Evolutionary conservation across 2,329 filamentous ascomycete genomes (phyloP), one percentile per base, ranked within the genome.

Genomic region (Cercospora beticola): DNA sequence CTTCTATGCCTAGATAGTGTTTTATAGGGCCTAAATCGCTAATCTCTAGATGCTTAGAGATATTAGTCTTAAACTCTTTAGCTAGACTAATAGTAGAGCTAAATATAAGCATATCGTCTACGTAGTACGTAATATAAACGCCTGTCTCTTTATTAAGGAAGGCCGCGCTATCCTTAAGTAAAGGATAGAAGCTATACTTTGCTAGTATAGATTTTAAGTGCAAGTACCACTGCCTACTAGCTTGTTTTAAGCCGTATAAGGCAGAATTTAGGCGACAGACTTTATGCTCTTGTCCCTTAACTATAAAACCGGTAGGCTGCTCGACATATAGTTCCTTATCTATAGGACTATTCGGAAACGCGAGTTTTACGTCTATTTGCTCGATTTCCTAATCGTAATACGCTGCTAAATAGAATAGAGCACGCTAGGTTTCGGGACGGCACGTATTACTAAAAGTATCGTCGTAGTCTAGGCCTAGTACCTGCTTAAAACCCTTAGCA

Each of bases 231-330:
- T 66, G 21, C 43, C 58, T 66, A 62, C 33, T 30, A 21, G 58
- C 64, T 56, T 66, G 46, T 66, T 66, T 66, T 54, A 66, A 23
- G 58, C 64, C 43, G 43, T 66, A 66, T 62, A 66, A 62, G 23
- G 64, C 28, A 56, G 57, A 57, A 56, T 62, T 66, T 62, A 66
- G 18, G 4, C 28, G 28, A 62, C 40, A 66, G 23, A 66, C 57
- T 40, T 60, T 62, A 62, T 36, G 26, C 14, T 60, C 59, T 23
- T 60, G 40, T 18, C 56, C 43, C 21, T 62, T 57, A 31, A 30
- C 14, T 28, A 58, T 26, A 57, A 66, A 66, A 62, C 64, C 46
- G 33, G 62, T 66, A 36, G 43, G 64, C 64, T 66, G 14, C 23
- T 62, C 28, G 31, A 66, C 31, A 23, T 66, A 66, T 36, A 62